Evolutionary conservation across 2,329 filamentous ascomycete species (phyloP).

Genomic region (Penicillium vulpinum): DNA sequence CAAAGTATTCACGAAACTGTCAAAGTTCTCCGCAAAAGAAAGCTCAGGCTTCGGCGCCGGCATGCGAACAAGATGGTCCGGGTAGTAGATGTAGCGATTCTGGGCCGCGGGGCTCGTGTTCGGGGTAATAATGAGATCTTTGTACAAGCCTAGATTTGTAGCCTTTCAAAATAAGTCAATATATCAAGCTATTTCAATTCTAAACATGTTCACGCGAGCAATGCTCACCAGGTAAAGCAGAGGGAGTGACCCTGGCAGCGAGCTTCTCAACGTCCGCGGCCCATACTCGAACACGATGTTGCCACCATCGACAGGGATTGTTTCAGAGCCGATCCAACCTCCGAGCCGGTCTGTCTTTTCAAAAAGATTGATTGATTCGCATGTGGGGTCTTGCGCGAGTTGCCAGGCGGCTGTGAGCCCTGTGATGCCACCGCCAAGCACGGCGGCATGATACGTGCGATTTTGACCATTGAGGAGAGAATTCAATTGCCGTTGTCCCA

Average conservation of each 20-base stretch:
- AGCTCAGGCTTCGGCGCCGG: slow-evolving; percentile 46
- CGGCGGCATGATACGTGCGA: slow-evolving; percentile 55
- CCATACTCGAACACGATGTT: slow-evolving; percentile 78
- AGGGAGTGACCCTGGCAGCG: slow-evolving; percentile 60
- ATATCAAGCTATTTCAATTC: background rate
- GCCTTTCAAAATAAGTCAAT: slow-evolving; percentile 49
- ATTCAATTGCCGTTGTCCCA: slow-evolving; percentile 20
- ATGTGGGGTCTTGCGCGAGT: slow-evolving; percentile 66
- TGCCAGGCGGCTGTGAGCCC: slow-evolving; percentile 78
- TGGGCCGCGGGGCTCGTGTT: slow-evolving; percentile 53
- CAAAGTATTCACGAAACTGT: slow-evolving; percentile 34
- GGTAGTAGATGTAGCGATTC: slow-evolving; percentile 84
- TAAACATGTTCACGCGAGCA: background rate
- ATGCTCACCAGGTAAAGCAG: slow-evolving; percentile 68
- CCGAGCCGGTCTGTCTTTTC: slow-evolving; percentile 70
- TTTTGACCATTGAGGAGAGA: slow-evolving; percentile 19
- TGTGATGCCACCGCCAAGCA: slow-evolving; percentile 80
- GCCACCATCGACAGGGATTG: slow-evolving; percentile 58
- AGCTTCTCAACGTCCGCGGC: slow-evolving; percentile 70
- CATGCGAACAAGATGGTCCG: slow-evolving; percentile 71
- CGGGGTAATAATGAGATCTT: slow-evolving; percentile 58
- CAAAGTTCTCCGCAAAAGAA: slow-evolving; percentile 14
- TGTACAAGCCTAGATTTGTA: slow-evolving; percentile 55
- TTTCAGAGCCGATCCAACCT: slow-evolving; percentile 77
- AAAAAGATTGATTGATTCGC: slow-evolving; percentile 74